phyloP scores from a whole-genome alignment of 2,329 filamentous ascomycete genomes.

The Diaporthe nobilis region DNA sequence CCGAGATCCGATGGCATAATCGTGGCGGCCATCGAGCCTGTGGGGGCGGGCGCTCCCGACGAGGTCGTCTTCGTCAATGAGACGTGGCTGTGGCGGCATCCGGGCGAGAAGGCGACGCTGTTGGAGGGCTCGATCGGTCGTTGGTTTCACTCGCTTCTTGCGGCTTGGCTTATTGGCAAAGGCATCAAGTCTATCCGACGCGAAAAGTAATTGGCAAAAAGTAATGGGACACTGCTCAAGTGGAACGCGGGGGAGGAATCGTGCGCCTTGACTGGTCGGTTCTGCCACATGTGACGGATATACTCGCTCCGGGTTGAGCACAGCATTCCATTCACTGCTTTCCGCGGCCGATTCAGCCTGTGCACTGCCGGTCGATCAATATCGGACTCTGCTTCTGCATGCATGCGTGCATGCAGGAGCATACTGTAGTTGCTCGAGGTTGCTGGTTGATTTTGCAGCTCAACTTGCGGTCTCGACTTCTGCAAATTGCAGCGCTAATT shows the following conservation, averaged over 20 bases:
- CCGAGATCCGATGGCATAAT: slow-evolving; percentile 24
- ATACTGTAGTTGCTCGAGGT: not conserved
- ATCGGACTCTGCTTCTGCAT: not conserved
- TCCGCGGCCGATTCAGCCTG: slow-evolving; percentile 14
- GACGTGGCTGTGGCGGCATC: slow-evolving; percentile 33
- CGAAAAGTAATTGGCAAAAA: not conserved
- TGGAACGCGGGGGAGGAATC: not conserved
- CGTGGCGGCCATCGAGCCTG: slow-evolving; percentile 30
- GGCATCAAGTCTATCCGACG: slow-evolving; percentile 9
- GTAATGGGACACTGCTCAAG: not conserved
- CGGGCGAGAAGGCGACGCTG: slow-evolving; percentile 19
- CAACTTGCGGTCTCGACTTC: not conserved
- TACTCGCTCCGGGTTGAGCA: slow-evolving; percentile 1
- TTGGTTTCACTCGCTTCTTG: slow-evolving; percentile 36
- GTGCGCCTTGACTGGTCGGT: not conserved
- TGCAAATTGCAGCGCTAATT: not conserved
- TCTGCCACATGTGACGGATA: not conserved
- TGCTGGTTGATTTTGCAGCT: not conserved
- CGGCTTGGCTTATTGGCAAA: slow-evolving; percentile 32
- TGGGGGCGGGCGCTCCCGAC: not conserved
- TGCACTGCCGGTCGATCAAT: not conserved
- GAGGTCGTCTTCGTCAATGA: slow-evolving; percentile 23
- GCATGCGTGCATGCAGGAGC: not conserved
- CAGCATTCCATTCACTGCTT: not conserved
- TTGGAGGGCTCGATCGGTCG: slow-evolving; percentile 27